A percentile compares a stretch with the other conserved stretches of the same genome.
Evolutionary conservation across 345 rosid species (phyloP).

Genomic region (Ceriops zippeliana): DNA sequence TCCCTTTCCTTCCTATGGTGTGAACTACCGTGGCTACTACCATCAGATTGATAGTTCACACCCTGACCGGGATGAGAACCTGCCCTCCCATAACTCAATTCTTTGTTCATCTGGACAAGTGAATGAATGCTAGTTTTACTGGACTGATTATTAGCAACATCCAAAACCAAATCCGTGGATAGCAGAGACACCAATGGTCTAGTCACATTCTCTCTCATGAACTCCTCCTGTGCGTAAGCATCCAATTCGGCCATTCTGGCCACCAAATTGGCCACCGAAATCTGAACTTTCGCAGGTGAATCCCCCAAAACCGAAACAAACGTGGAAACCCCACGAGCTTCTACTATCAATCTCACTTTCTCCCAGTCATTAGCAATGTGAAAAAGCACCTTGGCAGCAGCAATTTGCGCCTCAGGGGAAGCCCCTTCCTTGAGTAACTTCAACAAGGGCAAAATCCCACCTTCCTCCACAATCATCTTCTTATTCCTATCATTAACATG

Average conservation of each 20-base stretch:
- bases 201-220: conserved; percentile 43
- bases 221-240: conserved; percentile 40
- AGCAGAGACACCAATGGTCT: conserved; percentile 45
- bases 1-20: conserved; percentile 45
- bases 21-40: conserved; percentile 36
- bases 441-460: conserved; percentile 45
- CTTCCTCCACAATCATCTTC: conserved; percentile 59
- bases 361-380: conserved; percentile 34
- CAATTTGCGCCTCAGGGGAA: conserved; percentile 48
- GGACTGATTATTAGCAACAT: conserved; percentile 21
- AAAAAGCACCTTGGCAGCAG: conserved; percentile 41
- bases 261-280: conserved; percentile 46
- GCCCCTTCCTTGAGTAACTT: conserved; percentile 51
- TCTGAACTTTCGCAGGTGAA: conserved; percentile 47
- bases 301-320: conserved; percentile 50
- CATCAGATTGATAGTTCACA: conserved; percentile 26
- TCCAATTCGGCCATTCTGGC: conserved; percentile 49
- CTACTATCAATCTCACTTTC: conserved; percentile 36
- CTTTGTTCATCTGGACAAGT: conserved; percentile 50
- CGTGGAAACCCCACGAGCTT: conserved; percentile 34
- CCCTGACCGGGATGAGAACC: conserved; percentile 10
- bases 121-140: conserved; percentile 44
- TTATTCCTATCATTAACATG: conserved; percentile 52
- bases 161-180: conserved; percentile 35
- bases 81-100: conserved; percentile 21